phyloP scores from a whole-genome alignment of 2,329 filamentous ascomycete genomes.

The Blumeriella jaapii region DNA sequence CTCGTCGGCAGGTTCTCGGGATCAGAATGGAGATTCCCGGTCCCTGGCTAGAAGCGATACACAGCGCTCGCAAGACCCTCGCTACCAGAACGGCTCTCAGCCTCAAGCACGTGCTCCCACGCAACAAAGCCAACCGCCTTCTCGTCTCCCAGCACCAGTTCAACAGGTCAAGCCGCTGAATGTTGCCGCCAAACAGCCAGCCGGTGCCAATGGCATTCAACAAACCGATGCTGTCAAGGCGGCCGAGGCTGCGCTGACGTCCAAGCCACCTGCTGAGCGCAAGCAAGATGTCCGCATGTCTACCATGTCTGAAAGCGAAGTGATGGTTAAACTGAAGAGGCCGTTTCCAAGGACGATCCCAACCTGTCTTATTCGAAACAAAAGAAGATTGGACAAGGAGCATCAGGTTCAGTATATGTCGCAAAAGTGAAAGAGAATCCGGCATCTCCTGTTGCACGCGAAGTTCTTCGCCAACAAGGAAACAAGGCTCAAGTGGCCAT shows the following conservation, averaged over 20 bases:
- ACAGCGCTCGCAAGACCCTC: conserved; percentile 23
- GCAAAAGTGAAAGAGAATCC: conserved; percentile 87
- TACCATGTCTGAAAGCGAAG: conserved; percentile 91
- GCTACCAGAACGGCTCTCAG: conserved; percentile 31
- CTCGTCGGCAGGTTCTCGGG: conserved; percentile 32
- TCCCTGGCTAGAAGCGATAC: conserved; percentile 36
- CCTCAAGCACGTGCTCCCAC: conserved; percentile 32
- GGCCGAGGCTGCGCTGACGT: conserved; percentile 77
- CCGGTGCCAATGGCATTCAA: conserved; percentile 27
- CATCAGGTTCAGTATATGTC: conserved; percentile 95
- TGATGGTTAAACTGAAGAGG: conserved; percentile 94
- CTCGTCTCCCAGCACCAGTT: conserved; percentile 43
- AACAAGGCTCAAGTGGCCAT: conserved; percentile 86
- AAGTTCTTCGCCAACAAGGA: conserved; percentile 69
- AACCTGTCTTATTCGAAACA: conserved; percentile 96
- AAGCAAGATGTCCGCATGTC: conserved; percentile 97
- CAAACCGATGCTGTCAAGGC: conserved; percentile 67
- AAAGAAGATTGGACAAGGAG: conserved; percentile 98
- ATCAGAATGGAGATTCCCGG: conserved; percentile 20
- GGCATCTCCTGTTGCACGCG: conserved; percentile 66
- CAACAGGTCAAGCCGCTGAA: conserved; percentile 63
- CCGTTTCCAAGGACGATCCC: conserved; percentile 91
- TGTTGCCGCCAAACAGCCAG: conserved; percentile 53
- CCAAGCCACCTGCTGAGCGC: conserved; percentile 65
- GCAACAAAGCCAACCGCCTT: conserved; percentile 35